Percentiles rank a stretch among this genome's conserved stretches.
These are phyloP conservation scores for Pinus albicaulis DNA, from an alignment of 75 land plant genomes.

Conservation along the genomic window DNA sequence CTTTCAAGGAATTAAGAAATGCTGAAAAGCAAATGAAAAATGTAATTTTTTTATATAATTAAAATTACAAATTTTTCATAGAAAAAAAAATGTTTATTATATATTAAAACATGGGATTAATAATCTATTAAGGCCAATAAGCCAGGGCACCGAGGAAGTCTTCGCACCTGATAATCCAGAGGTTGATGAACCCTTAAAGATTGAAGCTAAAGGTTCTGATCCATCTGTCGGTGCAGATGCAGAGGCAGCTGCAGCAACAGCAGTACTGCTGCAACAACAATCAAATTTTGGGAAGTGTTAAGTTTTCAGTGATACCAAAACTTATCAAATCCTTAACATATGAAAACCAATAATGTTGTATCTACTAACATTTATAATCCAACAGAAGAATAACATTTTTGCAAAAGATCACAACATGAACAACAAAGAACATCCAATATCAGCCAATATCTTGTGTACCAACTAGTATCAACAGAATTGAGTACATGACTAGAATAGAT, in stretches of 20 bases:
- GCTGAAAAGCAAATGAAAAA: no score
- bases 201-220: background rate
- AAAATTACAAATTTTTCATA: no score
- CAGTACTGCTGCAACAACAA: slow-evolving; percentile 15
- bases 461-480: background rate
- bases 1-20: no score
- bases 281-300: background rate
- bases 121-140: no score
- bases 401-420: no score
- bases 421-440: no score
- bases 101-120: no score
- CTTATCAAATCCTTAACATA: background rate
- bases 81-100: no score
- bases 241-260: slow-evolving; percentile 8
- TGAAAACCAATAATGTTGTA: background rate
- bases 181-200: background rate
- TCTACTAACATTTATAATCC: no score
- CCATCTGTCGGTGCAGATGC: background rate
- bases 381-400: no score
- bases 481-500: background rate
- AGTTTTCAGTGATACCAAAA: no score
- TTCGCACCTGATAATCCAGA: background rate
- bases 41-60: no score
- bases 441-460: background rate
- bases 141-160: background rate